Percentiles rank a stretch among this genome's conserved stretches.
phyloP scores from a whole-genome alignment of 495 filamentous ascomycete genomes.

The Aspergillus hancockii region DNA sequence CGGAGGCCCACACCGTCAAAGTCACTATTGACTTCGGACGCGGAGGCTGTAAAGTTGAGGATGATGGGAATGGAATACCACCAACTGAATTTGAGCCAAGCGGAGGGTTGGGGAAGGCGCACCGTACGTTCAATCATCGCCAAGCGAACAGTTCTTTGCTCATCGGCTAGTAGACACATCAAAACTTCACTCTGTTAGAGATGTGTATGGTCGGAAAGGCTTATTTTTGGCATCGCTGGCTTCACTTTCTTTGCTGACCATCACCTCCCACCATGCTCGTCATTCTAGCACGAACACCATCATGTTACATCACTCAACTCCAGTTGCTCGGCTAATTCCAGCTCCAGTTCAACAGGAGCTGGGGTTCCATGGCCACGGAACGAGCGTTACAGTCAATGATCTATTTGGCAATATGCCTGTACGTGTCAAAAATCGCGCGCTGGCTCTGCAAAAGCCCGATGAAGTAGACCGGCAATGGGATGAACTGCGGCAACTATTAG shows the following conservation, averaged over 20 bases:
- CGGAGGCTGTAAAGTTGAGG: slow-evolving; percentile 82
- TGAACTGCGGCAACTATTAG: slow-evolving; percentile 56
- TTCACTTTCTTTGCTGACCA: slow-evolving; percentile 71
- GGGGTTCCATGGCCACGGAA: slow-evolving; percentile 64
- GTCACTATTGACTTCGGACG: slow-evolving; percentile 73
- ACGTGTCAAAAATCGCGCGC: slow-evolving; percentile 78
- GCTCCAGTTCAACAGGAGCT: slow-evolving; percentile 63
- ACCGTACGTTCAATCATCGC: slow-evolving; percentile 55
- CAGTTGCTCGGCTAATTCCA: slow-evolving; percentile 67
- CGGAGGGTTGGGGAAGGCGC: slow-evolving; percentile 73
- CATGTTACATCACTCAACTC: slow-evolving; percentile 67
- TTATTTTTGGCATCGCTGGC: slow-evolving; percentile 77
- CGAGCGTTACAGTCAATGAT: slow-evolving; percentile 76
- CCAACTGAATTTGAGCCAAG: slow-evolving; percentile 67
- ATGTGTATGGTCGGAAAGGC: slow-evolving; percentile 68
- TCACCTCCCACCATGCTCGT: slow-evolving; percentile 72
- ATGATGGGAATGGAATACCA: slow-evolving; percentile 80
- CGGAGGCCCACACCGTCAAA: slow-evolving; percentile 67
- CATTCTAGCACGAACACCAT: slow-evolving; percentile 69
- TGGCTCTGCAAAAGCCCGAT: slow-evolving; percentile 43
- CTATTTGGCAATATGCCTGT: slow-evolving; percentile 97
- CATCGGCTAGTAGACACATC: slow-evolving; percentile 67
- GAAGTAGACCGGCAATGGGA: slow-evolving; percentile 73
- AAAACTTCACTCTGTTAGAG: slow-evolving; percentile 52
- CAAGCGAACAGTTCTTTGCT: slow-evolving; percentile 15